Percentiles rank a stretch among this genome's conserved stretches.
Conservation (phyloP, 306 rosid species). For the Lagenaria siceraria region DNA sequence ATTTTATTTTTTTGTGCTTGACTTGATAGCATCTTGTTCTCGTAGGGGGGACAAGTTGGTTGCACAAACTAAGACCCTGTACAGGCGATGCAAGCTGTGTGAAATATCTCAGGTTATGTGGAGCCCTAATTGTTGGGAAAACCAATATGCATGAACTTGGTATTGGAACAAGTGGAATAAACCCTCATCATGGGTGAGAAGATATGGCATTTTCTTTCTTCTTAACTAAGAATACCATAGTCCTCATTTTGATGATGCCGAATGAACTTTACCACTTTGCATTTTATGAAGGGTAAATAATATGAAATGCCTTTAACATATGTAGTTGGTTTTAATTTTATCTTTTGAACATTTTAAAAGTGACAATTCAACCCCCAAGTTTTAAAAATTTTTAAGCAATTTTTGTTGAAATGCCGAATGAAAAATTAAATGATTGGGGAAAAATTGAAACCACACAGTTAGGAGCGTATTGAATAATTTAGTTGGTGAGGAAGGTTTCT, state of each 20-base stretch:
- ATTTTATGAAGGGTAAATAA: background rate
- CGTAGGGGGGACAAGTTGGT: slow-evolving; percentile 84
- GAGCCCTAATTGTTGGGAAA: slow-evolving; percentile 79
- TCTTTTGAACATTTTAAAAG: background rate
- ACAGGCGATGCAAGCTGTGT: slow-evolving; percentile 72
- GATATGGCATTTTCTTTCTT: background rate
- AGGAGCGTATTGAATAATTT: too few relatives aligned
- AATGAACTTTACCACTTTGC: background rate
- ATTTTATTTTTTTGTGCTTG: background rate
- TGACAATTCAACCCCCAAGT: background rate
- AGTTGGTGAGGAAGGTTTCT: background rate
- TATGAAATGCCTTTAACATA: background rate
- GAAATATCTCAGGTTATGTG: slow-evolving; percentile 57
- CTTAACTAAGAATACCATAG: background rate
- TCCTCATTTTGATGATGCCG: background rate
- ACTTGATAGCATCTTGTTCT: background rate
- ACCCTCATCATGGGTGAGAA: slow-evolving; percentile 84
- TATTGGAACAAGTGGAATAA: slow-evolving; percentile 88
- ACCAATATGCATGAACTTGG: slow-evolving; percentile 99
- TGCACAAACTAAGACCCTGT: slow-evolving; percentile 68
- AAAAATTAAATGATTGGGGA: too few relatives aligned
- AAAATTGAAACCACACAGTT: too few relatives aligned
- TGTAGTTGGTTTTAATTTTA: background rate
- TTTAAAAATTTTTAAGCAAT: background rate
- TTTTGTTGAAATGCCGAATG: background rate